Evolutionary conservation across 176 grass and related monocot genomes (phyloP), one percentile per base, ranked within the genome.

Genomic region (Carex littledalei): DNA sequence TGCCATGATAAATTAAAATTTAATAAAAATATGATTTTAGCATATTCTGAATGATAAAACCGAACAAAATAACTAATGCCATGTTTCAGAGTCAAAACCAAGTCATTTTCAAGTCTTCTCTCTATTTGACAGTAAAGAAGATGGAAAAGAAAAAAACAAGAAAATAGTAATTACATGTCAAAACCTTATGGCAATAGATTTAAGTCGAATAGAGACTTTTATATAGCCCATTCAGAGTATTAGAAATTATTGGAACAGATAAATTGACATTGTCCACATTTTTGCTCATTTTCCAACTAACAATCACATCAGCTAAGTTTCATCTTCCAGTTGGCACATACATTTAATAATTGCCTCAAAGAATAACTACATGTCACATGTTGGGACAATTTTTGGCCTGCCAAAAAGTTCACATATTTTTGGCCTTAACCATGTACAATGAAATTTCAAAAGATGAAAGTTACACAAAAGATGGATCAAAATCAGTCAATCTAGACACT

Each of bases 1-100:
- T 97, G 67, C 15, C n/a, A 16, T 62, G 50, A 66, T 37, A 24
- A 67, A 39, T 35, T 37, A 57, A 71, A 21, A 53, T 52, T 37
- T 85, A 34, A 49, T 82, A 61, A 76, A 76, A 22, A 39, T 12
- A 22, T 24, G 8, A n/a, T 74, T 10, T 47, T 49, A 26, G 21
- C 47, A 53, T 76, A 53, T 26, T 60, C 11, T 26, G 47, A 76
- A 76, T 76, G n/a, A 54, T 26, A 26, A 26, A 76, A 8, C 4
- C 3, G 53, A 14, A 53, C 6, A 13, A 26, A 76, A 70, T 39
- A 67, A 64, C 31, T 34, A 70, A 69, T 35, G 34, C 66, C 34
- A 18, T 45, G 16, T 74, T 47, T 47, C 71, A 13, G 47, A 52
- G 20, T 52, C 2, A 75, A 26, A 75, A 71, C 6, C 45, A 11